Base-by-base conservation (phyloP, 495 filamentous ascomycete species). In the Penicillium cinerascens region DNA sequence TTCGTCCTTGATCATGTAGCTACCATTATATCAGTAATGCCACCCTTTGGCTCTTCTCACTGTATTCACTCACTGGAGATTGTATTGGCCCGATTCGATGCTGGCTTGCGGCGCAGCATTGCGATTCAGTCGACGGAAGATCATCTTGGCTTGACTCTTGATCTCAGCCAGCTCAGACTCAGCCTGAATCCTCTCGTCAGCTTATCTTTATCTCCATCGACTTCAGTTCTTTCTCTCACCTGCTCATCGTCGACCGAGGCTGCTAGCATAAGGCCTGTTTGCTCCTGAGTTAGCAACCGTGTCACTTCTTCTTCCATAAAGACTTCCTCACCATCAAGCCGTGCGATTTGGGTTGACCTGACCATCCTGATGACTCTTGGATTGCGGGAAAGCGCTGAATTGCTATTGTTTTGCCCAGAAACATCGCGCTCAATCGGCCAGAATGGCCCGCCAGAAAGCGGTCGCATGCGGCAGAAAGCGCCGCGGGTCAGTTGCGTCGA, bases 221-320 rank as follows among this genome's bases (percentile, higher is more conserved):
- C 11, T 1, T 33, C 29, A 13, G 3, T 20, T 21, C 11, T 18
- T 36, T 35, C 25, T 51, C 73, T 52, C 50, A 86, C 84, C 76
- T 88, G 84, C 64, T 87, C 86, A 70, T 96, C 90, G 70, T 98
- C 93, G 43, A 96, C 89, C 1, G 95, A 95, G 40, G 93, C 93
- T 60, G 90, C 92, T 50, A 98, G 82, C 80, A 95, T 89, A 50
- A 97, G 78, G 77, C 95, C 92, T 95, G 53, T 29, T 70, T 57
- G 47, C 36, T 25, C 35, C 22, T 35, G 48, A 40, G 60, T 75
- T 55, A 73, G 69, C 60, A 54, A 42, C 39, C 42, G 33, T 37
- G 38, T 29, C 27, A 35, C 18, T 15, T 26, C 8, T 11, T 33
- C 26, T 42, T 9, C 36, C 10, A 35, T 17, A 47, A 44, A 50